Evolutionary conservation across 106 monocot genomes (phyloP).

Genomic region (Phalaenopsis aphrodite): DNA sequence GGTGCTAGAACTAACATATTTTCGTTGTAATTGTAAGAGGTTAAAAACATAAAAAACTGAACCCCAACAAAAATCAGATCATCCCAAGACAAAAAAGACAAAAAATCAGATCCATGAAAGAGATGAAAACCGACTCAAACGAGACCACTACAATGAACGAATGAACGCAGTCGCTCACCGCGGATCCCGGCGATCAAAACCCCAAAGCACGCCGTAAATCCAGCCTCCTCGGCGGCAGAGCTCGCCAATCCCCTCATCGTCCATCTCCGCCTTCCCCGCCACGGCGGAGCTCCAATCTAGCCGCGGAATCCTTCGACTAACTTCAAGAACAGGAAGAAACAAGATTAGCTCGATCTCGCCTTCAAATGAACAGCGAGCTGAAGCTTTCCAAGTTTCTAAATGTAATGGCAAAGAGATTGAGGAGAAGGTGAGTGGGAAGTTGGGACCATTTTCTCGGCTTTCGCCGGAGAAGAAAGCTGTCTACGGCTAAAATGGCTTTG

Average conservation of each 20-base stretch:
- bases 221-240: conserved; percentile 6
- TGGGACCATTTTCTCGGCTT: background rate
- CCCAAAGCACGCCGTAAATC: conserved; percentile 2
- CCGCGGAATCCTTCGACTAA: background rate
- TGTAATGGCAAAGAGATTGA: background rate
- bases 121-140: background rate
- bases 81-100: background rate
- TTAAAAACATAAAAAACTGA: background rate
- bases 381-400: background rate
- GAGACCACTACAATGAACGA: background rate
- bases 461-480: background rate
- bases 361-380: background rate
- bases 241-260: background rate
- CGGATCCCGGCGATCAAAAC: conserved; percentile 1
- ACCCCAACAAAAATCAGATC: background rate
- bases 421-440: background rate
- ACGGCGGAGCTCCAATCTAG: background rate
- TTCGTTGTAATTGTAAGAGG: too few relatives aligned
- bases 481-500: background rate
- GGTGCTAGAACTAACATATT: background rate
- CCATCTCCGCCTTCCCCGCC: background rate
- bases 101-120: background rate
- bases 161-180: conserved; percentile 5
- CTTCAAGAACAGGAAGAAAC: background rate
- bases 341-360: background rate